These are phyloP conservation scores for Thelephora aurantiotincta DNA, from an alignment of 768 basidiomycete genomes.

Conservation along the genomic window DNA sequence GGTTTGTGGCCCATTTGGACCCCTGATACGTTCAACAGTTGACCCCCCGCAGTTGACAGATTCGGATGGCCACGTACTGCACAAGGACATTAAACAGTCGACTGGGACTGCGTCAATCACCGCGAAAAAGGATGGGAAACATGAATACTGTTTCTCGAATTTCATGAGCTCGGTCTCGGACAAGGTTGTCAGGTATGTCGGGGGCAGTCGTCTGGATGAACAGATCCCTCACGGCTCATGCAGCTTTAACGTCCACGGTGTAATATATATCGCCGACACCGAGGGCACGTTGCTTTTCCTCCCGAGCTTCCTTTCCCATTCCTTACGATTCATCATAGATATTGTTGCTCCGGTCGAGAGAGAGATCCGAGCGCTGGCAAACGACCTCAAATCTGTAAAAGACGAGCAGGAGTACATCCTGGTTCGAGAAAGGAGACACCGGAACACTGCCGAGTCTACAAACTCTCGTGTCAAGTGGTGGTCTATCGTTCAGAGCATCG, in stretches of 20 bases:
- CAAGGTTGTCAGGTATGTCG: constrained; percentile 75
- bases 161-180: constrained; percentile 96
- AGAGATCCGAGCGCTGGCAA: constrained; percentile 78
- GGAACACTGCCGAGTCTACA: constrained; percentile 88
- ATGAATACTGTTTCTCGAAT: constrained; percentile 97
- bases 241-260: constrained; percentile 90
- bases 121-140: constrained; percentile 73
- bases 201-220: neutral
- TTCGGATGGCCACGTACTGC: constrained; percentile 51
- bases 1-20: constrained; percentile 30
- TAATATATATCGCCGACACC: constrained; percentile 86
- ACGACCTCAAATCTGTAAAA: constrained; percentile 78
- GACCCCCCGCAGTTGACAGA: constrained; percentile 51
- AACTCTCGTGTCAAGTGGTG: constrained; percentile 98
- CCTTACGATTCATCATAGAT: constrained; percentile 27
- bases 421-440: constrained; percentile 80
- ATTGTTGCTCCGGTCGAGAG: constrained; percentile 91
- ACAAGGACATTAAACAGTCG: constrained; percentile 74
- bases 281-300: constrained; percentile 42
- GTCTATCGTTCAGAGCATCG: constrained; percentile 82
- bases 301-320: neutral
- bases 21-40: neutral
- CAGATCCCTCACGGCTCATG: constrained; percentile 1
- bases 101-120: constrained; percentile 85
- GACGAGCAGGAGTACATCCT: constrained; percentile 99